Evolutionary conservation across 169 alveolate species (phyloP), one percentile per base, ranked within the genome.

Genomic region (Cytauxzoon felis): DNA sequence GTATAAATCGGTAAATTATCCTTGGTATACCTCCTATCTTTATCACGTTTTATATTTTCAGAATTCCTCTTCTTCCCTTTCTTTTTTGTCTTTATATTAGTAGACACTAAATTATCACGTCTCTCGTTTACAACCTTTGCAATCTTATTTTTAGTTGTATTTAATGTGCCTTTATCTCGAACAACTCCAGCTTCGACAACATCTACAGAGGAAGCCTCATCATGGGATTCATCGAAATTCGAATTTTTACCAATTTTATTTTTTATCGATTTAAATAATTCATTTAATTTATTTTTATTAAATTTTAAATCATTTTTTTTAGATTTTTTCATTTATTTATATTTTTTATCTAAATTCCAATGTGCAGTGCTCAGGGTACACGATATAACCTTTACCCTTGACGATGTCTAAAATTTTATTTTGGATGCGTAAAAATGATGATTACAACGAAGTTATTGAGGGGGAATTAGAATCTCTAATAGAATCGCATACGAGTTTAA

Each of bases 1-100:
- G 91, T 76, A 47, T 85, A 85, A 29, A 85, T 63, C 30, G 91
- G 91, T 29, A 85, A 78, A 30, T 82, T 82, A 54, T 85, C 91
- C 5, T 45, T 45, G 9, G 53, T 26, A 45, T 45, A 30, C 27
- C 53, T 78, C 23, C 36, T 67, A 36, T 19, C 3, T 56, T 57
- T 60, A 40, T 54, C 60, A 30, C 47, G 29, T 54, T 52, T 54
- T 42, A n/a, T 47, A 29, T 48, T 64, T 64, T 63, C 62, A 36
- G 53, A 29, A n/a, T 24, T 62, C 18, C 58, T 51, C 19, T 64
- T 78, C 19, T 30, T 66, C 18, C 42, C 49, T 1, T 6, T 51
- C 58, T 36, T 58, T 36, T 32, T 63, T 36, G 27, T 67, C 56
- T 48, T 51, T 19, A 33, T 30, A 16, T 42, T 32, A 29, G 34